These are phyloP conservation scores for Hyaloscypha variabilis DNA, from an alignment of 495 filamentous ascomycete genomes.

Conservation along the genomic window DNA sequence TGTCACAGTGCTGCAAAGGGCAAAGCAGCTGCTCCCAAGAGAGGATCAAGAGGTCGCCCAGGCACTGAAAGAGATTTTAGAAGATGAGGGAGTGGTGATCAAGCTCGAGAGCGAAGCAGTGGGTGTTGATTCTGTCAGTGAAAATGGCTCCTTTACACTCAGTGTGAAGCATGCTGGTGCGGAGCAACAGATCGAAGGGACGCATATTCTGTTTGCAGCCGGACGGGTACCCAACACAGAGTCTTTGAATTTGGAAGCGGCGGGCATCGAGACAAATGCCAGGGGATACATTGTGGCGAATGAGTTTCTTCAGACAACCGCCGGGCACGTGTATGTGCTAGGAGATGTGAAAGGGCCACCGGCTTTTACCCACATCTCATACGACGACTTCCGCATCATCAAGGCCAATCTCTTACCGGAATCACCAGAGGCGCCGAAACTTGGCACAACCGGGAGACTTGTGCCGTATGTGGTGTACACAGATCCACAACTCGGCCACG, in stretches of 20 bases:
- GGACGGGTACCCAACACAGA: slow-evolving; percentile 52
- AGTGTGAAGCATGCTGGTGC: no score
- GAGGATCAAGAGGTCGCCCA: slow-evolving; percentile 48
- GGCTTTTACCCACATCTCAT: slow-evolving; percentile 57
- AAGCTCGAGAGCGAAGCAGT: slow-evolving; percentile 33
- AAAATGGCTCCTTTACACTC: no score
- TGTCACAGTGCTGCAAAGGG: slow-evolving; percentile 49
- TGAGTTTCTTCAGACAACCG: slow-evolving; percentile 42
- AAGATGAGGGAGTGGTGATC: slow-evolving; percentile 44
- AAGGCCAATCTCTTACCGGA: slow-evolving; percentile 37
- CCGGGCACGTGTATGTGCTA: slow-evolving; percentile 45
- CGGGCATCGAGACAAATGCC: slow-evolving; percentile 38
- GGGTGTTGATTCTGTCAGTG: slow-evolving; percentile 16
- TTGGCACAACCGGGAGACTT: slow-evolving; percentile 30
- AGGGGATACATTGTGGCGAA: slow-evolving; percentile 45
- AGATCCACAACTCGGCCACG: slow-evolving; percentile 54
- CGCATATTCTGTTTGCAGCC: slow-evolving; percentile 49
- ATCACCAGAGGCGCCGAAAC: background rate
- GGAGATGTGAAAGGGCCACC: slow-evolving; percentile 55
- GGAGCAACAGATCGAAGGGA: slow-evolving; percentile 40
- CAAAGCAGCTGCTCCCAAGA: slow-evolving; percentile 40
- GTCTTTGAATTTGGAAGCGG: slow-evolving; percentile 35
- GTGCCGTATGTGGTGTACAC: slow-evolving; percentile 54
- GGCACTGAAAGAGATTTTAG: slow-evolving; percentile 37
- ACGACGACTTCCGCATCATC: slow-evolving; percentile 58